Percentiles rank a stretch among this genome's conserved stretches.
These are phyloP conservation scores for Mycena indigotica DNA, from an alignment of 768 basidiomycete genomes.

Conservation along the genomic window DNA sequence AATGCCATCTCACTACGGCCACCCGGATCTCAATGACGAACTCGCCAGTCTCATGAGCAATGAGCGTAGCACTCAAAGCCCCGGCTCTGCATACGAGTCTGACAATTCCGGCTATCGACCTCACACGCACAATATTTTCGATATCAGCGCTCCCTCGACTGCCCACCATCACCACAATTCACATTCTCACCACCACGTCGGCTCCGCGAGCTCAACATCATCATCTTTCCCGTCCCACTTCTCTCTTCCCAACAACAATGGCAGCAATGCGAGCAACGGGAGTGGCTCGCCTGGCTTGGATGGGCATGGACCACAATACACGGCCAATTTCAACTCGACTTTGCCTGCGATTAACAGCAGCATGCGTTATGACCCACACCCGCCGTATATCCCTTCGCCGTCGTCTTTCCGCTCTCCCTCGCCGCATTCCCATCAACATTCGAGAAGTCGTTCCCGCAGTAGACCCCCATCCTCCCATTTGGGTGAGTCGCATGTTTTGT, in stretches of 20 bases:
- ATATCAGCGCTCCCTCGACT: constrained; percentile 47
- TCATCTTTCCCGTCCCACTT: constrained; percentile 33
- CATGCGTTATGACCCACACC: constrained; percentile 52
- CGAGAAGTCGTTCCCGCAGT: constrained; percentile 25
- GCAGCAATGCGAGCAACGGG: constrained; percentile 4
- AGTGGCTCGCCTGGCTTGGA: not conserved
- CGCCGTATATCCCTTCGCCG: constrained; percentile 27
- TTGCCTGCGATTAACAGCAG: constrained; percentile 54
- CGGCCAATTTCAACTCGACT: constrained; percentile 56
- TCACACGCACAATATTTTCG: constrained; percentile 43
- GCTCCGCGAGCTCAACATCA: constrained; percentile 31
- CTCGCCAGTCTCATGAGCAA: constrained; percentile 57
- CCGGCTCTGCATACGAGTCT: constrained; percentile 13
- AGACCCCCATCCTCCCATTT: constrained; percentile 17
- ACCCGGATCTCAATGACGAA: constrained; percentile 70
- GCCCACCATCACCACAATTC: too few relatives aligned
- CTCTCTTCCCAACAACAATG: constrained; percentile 22
- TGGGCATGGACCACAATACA: constrained; percentile 31
- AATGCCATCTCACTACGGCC: constrained; percentile 47
- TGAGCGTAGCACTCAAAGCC: constrained; percentile 27
- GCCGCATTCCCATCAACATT: constrained; percentile 30
- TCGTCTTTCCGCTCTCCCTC: constrained; percentile 34
- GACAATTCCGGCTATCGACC: constrained; percentile 18
- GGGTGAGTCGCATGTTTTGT: not conserved
- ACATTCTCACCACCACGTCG: constrained; percentile 34